Evolutionary conservation across 495 filamentous ascomycete genomes (phyloP).

Genomic region (Tuber brumale): DNA sequence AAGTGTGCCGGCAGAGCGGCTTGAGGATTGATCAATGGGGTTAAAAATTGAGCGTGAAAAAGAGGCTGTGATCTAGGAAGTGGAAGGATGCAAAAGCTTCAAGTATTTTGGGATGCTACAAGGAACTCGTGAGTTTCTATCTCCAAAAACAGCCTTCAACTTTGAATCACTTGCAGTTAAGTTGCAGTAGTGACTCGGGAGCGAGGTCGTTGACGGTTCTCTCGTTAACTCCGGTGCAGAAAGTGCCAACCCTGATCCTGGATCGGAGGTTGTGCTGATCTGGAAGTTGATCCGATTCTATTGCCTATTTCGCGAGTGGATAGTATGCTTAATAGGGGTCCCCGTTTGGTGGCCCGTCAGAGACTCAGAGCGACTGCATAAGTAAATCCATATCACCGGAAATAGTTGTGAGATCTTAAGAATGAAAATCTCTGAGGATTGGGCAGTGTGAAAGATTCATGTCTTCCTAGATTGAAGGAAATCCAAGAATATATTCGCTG

Average conservation of each 20-base stretch:
- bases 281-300: not conserved
- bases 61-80: not conserved
- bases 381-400: not conserved
- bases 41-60: not conserved
- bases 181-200: not conserved
- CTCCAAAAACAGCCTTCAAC: not conserved
- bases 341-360: not conserved
- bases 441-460: not conserved
- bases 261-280: not conserved
- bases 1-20: not conserved
- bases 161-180: not conserved
- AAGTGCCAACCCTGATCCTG: not conserved
- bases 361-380: not conserved
- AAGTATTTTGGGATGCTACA: not conserved
- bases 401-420: not conserved
- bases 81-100: not conserved
- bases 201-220: not conserved
- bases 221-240: not conserved
- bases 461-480: not conserved
- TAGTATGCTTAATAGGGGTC: not conserved
- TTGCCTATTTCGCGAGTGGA: not conserved
- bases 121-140: not conserved
- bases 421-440: not conserved
- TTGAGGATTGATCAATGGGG: not conserved
- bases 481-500: not conserved